Base-by-base conservation (phyloP, 164 flowering plant species). In the Stephania yunnanensis region DNA sequence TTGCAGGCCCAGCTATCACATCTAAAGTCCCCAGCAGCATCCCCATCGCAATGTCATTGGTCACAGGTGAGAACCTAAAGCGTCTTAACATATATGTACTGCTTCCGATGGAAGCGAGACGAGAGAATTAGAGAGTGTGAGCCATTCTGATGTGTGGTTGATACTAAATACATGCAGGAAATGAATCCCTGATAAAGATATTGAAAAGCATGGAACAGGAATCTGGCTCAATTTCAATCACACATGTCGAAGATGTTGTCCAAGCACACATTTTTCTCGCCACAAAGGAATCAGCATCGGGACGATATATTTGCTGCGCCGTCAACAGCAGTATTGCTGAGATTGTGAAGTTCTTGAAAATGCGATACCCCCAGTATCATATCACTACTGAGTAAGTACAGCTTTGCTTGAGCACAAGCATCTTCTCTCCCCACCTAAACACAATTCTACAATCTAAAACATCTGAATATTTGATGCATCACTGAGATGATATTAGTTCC, bases 211-310 rank as follows among this genome's bases (percentile, higher is more conserved):
- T 88, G 95, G 90, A 89, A 75, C 81, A 86, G 84, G 75, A 88
- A 30, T 85, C 91, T n/a, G 97, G 97, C 13, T 89, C 94, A 1
- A 87, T 91, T 79, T 87, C 94, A 8, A 72, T 88, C 0, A 30
- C 85, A 7, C 97, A 93, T 52, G 89, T 93, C 5, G 89, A 90
- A 55, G 97, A 93, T 76, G 90, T 90, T 12, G 85, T 89, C 53
- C 78, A 84, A 0, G 92, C 97, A 13, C 97, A 91, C 25, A 73
- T 91, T 12, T 91, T 88, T 76, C 22, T 93, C 25, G 93, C 92
- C 0, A 94, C 90, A 87, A 86, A 86, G 72, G 88, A 86, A 79
- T 82, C 90, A 58, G 94, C 94, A 66, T 85, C 91, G 11, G 95
- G 94, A 10, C 87, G 95, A 15, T 93, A 93, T 83, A 89, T 90